Percentiles rank a stretch among this genome's conserved stretches.
phyloP scores from a whole-genome alignment of 352 stramenopile species.

The Phytopythium helicoides region DNA sequence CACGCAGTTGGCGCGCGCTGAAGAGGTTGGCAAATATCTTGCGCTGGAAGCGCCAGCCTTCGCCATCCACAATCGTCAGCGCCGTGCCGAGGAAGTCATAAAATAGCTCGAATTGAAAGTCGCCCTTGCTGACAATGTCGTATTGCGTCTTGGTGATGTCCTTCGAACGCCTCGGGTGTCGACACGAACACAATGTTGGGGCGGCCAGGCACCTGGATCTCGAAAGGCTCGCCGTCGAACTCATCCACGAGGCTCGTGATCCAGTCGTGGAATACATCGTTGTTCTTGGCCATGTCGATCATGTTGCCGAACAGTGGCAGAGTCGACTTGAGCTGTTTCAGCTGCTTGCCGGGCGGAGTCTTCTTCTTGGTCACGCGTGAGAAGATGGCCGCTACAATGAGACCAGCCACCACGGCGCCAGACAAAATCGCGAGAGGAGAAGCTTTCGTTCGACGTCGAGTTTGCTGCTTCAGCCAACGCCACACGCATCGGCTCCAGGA shows the following conservation, averaged over 20 bases:
- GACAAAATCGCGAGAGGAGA: too few relatives aligned
- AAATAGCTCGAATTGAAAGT: constrained; percentile 34
- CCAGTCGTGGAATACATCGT: constrained; percentile 21
- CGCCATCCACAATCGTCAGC: constrained; percentile 42
- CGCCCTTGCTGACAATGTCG: constrained; percentile 45
- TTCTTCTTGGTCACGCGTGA: too few relatives aligned
- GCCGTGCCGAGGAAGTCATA: constrained; percentile 47
- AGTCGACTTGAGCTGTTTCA: constrained; percentile 13
- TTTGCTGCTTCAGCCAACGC: too few relatives aligned
- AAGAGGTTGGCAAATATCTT: constrained; percentile 35
- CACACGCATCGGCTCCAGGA: too few relatives aligned
- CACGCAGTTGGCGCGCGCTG: constrained; percentile 19
- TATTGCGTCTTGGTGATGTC: constrained; percentile 59
- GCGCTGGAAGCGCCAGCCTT: constrained; percentile 45
- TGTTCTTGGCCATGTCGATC: constrained; percentile 21
- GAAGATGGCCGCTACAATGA: too few relatives aligned
- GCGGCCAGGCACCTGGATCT: constrained; percentile 32
- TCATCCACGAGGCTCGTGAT: constrained; percentile 11
- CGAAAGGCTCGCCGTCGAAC: constrained; percentile 22
- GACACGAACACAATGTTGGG: constrained; percentile 36
- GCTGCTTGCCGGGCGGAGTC: not conserved
- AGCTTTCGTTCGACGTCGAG: too few relatives aligned
- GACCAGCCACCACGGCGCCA: too few relatives aligned
- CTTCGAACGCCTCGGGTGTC: constrained; percentile 49
- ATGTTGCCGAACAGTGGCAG: constrained; percentile 21